Conservation (phyloP, 2,329 filamentous ascomycete species). For the Colletotrichum sp. region DNA sequence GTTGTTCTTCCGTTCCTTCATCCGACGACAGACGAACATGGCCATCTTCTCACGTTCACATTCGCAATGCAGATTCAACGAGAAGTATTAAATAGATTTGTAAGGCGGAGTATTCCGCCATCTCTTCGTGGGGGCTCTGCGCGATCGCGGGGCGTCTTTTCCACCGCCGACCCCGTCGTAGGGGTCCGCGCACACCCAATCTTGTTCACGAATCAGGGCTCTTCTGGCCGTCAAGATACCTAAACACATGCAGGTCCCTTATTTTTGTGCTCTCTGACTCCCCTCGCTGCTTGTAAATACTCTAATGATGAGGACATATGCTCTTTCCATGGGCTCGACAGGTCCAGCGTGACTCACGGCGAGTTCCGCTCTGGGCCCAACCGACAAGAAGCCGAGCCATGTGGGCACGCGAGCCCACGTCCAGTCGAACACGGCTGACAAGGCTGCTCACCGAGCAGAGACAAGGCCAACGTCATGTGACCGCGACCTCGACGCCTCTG, state of each 20-base stretch:
- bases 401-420: neutral
- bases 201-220: neutral
- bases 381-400: neutral
- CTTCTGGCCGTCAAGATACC: neutral
- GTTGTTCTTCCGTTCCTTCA: neutral
- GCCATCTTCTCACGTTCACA: neutral
- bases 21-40: neutral
- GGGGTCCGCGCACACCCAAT: neutral
- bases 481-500: neutral
- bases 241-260: neutral
- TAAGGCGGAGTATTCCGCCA: neutral
- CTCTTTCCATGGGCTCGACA: neutral
- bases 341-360: neutral
- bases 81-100: neutral
- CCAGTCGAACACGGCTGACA: neutral
- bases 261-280: neutral
- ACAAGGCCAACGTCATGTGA: constrained; percentile 17
- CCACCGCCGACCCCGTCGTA: neutral
- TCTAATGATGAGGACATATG: neutral
- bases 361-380: neutral
- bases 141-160: neutral
- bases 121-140: neutral
- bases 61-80: neutral
- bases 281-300: neutral
- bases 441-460: neutral